A percentile compares a stretch with the other conserved stretches of the same genome.
Evolutionary conservation across 352 stramenopile genomes (phyloP).

Genomic region (Pythium dissotocum): DNA sequence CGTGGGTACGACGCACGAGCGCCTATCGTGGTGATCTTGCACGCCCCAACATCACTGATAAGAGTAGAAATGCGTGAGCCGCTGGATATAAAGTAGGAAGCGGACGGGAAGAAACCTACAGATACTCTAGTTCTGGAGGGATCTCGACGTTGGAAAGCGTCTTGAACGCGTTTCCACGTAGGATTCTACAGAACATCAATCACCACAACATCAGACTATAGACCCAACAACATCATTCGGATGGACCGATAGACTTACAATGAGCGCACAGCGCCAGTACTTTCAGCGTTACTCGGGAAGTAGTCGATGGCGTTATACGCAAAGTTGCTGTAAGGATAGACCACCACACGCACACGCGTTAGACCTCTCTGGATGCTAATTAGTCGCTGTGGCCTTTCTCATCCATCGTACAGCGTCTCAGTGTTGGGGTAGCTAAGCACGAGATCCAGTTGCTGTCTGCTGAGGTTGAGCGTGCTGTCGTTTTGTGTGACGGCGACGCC

Average conservation of each 20-base stretch:
- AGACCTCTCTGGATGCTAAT: background rate
- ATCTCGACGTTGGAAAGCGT: conserved; percentile 14
- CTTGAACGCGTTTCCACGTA: conserved; percentile 10
- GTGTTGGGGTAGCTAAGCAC: conserved; percentile 25
- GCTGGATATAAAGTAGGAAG: too few relatives aligned
- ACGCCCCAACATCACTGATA: conserved; percentile 6
- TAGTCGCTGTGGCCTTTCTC: background rate
- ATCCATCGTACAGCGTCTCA: conserved; percentile 10
- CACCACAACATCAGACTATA: background rate
- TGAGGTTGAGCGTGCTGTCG: conserved; percentile 8
- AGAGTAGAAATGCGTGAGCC: background rate
- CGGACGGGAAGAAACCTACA: conserved; percentile 3
- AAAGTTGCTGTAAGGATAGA: conserved; percentile 14
- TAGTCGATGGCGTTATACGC: conserved; percentile 19
- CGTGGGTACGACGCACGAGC: conserved; percentile 5
- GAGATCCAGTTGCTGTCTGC: background rate
- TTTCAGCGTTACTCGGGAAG: conserved; percentile 13
- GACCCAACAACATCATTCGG: too few relatives aligned
- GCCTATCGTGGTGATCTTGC: conserved; percentile 16
- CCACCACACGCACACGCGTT: background rate
- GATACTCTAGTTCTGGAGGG: conserved; percentile 18
- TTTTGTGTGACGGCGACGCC: conserved; percentile 5
- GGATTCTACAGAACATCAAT: conserved; percentile 2
- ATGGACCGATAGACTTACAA: background rate
- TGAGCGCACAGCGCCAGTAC: conserved; percentile 12